Evolutionary conservation across 768 basidiomycete species (phyloP).

Genomic region (Dioszegia aurantiaca): DNA sequence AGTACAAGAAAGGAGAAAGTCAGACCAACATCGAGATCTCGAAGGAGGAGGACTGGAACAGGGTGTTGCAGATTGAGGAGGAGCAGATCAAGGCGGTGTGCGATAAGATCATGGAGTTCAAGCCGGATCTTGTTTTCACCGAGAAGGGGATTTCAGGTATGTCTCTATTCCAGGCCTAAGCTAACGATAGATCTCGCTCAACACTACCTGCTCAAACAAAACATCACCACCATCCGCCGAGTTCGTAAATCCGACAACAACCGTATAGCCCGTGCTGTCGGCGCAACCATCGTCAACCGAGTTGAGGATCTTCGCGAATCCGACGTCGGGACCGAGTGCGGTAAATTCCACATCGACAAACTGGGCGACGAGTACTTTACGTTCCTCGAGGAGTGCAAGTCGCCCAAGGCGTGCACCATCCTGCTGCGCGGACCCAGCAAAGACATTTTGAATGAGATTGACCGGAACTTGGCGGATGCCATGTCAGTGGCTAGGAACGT

Average conservation of each 20-base stretch:
- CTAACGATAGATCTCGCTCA: constrained; percentile 71
- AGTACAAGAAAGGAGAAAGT: constrained; percentile 98
- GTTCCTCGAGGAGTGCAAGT: constrained; percentile 85
- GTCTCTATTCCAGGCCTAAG: constrained; percentile 42
- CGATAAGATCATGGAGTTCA: constrained; percentile 80
- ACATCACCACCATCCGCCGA: constrained; percentile 90
- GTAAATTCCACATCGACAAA: constrained; percentile 94
- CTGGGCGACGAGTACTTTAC: constrained; percentile 99
- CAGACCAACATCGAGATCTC: constrained; percentile 99
- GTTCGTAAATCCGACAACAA: constrained; percentile 99
- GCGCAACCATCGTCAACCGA: constrained; percentile 94
- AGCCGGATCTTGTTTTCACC: constrained; percentile 90
- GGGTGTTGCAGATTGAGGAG: constrained; percentile 91
- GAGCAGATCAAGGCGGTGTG: constrained; percentile 90
- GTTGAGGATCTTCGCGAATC: constrained; percentile 88
- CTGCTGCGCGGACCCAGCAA: constrained; percentile 96
- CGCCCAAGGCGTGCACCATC: constrained; percentile 96
- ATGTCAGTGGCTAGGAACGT: constrained; percentile 97
- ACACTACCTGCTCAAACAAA: constrained; percentile 77
- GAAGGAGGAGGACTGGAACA: constrained; percentile 87
- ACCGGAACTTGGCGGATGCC: constrained; percentile 94
- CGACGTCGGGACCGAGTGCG: constrained; percentile 89
- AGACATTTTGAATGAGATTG: constrained; percentile 96
- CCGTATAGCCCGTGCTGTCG: constrained; percentile 90
- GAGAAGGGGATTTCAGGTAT: constrained; percentile 96